Conservation (phyloP, 1,284 basidiomycete species). For the Sporisorium sorghi region DNA sequence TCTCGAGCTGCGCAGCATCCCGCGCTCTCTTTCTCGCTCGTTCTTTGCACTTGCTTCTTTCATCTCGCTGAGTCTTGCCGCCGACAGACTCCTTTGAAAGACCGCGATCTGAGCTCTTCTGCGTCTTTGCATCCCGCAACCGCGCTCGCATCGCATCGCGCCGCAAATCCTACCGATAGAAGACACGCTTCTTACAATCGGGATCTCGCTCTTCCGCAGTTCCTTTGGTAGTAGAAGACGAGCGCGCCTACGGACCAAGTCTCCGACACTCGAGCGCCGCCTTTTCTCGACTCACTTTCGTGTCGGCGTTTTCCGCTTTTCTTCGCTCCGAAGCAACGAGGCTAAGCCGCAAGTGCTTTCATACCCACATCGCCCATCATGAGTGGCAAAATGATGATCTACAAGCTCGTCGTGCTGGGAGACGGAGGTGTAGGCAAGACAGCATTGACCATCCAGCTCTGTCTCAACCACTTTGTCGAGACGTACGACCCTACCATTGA, state of each 20-base stretch:
- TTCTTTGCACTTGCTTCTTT: neutral
- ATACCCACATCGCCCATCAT: conserved; percentile 23
- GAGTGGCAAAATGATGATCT: conserved; percentile 70
- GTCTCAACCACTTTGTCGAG: conserved; percentile 64
- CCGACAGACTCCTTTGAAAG: conserved; percentile 9
- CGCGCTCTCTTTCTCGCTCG: neutral
- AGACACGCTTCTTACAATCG: neutral
- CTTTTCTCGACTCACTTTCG: conserved; percentile 3
- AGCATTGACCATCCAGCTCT: conserved; percentile 82
- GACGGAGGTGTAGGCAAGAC: conserved; percentile 99
- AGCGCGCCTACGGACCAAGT: neutral
- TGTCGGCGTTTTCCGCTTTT: neutral
- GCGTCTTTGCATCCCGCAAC: conserved; percentile 1
- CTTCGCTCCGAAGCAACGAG: neutral
- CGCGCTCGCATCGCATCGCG: neutral
- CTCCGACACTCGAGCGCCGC: neutral
- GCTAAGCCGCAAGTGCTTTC: no score
- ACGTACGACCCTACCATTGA: conserved; percentile 70
- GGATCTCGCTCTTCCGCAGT: neutral
- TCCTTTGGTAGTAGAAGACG: neutral
- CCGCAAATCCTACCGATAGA: neutral
- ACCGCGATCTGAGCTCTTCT: conserved; percentile 1
- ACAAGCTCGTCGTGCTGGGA: conserved; percentile 92
- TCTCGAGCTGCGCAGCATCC: conserved; percentile 8
- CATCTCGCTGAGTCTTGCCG: conserved; percentile 5